Base-by-base conservation (phyloP, 768 basidiomycete species). In the Ramaria sp. region DNA sequence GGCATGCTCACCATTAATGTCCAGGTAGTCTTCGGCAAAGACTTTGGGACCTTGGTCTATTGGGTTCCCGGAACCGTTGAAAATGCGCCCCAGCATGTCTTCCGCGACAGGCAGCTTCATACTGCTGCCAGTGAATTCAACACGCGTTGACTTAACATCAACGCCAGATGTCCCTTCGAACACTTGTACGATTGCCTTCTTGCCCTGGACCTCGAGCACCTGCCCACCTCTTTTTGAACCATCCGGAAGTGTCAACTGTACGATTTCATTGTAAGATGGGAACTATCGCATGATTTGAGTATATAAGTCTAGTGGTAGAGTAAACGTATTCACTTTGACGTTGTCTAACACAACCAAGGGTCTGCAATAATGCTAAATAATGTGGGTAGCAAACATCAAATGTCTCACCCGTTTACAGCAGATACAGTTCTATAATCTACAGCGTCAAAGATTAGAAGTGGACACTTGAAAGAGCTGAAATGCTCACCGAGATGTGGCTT, bases 61-160 rank as follows among this genome's bases (percentile, higher is more conserved):
- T 25, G 96, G 95, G 64, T 90, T 89, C 34, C 96, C 96, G 41
- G 89, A 92, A 56, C 96, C 96, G 70, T 99, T 99, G 80, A 99
- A 98, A 66, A 98, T 94, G 59, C 96, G 88, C 30, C 96, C 96
- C 63, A 96, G 70, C 94, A 97, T 97, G 73, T 98, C 96, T 68
- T 98, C 96, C 22, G 93, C 92, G 18, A 98, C 96, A 42, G 96
- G 93, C 1, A 99, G 78, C 68, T 96, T 97, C 96, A 99, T 98
- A 67, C 92, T 93, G 62, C 87, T 88, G 41, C 96, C 96, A 13
- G 94, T 94, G 69, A 99, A 98, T 65, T 96, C 91, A 66, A 98
- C 93, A 65, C 94, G 92, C 2, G 96, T 99, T 13, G 88, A 79
- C 67, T 94, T 95, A 63, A 98, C 96, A 67, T 99, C 96, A 42